A percentile compares a stretch with the other conserved stretches of the same genome.
Conservation (phyloP, 139 green algal genomes). For the Pedinophyceae sp. region DNA sequence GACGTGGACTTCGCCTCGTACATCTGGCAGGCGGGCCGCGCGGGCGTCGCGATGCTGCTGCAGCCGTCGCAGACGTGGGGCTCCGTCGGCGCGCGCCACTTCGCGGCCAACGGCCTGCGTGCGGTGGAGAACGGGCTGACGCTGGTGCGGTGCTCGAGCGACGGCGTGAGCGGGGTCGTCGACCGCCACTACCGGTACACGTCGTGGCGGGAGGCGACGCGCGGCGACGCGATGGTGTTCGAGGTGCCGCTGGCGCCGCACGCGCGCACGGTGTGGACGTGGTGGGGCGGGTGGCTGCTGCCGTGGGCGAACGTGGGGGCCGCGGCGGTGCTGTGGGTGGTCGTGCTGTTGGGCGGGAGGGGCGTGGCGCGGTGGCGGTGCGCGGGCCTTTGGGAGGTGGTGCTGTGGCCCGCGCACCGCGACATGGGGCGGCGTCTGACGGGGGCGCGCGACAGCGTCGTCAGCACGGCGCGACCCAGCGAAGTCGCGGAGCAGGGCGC, state of each 20-base stretch:
- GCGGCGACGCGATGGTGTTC: background rate
- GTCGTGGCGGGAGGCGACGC: background rate
- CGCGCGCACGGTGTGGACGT: slow-evolving; percentile 3
- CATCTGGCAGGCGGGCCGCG: slow-evolving; percentile 4
- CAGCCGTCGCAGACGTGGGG: slow-evolving; percentile 25
- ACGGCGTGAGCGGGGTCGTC: slow-evolving; percentile 12
- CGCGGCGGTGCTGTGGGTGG: slow-evolving; percentile 5
- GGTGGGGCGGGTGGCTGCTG: slow-evolving; percentile 2
- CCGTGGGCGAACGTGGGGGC: slow-evolving; percentile 10
- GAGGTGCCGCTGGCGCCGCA: slow-evolving; percentile 4
- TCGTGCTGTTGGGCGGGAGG: slow-evolving; percentile 4
- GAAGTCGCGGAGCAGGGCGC: too few relatives aligned
- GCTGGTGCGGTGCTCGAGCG: slow-evolving; percentile 15
- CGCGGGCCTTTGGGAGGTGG: too few relatives aligned
- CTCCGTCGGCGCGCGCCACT: slow-evolving; percentile 12
- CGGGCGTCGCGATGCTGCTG: slow-evolving; percentile 17
- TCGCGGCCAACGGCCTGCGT: slow-evolving; percentile 12
- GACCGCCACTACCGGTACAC: slow-evolving; percentile 4
- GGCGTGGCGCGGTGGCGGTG: too few relatives aligned
- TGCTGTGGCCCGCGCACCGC: too few relatives aligned
- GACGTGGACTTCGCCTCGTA: slow-evolving; percentile 17
- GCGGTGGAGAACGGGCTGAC: slow-evolving; percentile 22
- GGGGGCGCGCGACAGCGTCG: too few relatives aligned
- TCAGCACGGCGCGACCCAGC: too few relatives aligned
- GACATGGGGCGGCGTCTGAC: too few relatives aligned